Percentiles rank a stretch among this genome's conserved stretches.
phyloP scores from a whole-genome alignment of 495 filamentous ascomycete genomes.

The Aspergillus bridgeri region DNA sequence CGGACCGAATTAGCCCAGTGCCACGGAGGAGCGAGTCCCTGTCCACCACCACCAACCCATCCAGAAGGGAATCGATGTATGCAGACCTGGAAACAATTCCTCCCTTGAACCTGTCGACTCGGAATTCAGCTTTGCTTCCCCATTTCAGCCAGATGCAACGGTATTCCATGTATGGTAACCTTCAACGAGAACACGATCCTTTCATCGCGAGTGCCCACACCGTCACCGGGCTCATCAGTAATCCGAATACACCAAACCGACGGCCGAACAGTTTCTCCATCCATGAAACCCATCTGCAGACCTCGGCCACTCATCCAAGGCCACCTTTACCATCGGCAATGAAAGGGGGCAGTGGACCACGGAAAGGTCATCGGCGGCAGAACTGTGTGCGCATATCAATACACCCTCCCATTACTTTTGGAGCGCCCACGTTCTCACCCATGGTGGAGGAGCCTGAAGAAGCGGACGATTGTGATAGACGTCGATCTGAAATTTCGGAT shows the following conservation, averaged over 20 bases:
- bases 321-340: slow-evolving; percentile 35
- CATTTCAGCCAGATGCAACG: slow-evolving; percentile 30
- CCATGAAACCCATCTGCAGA: slow-evolving; percentile 25
- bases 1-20: slow-evolving; percentile 23
- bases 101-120: slow-evolving; percentile 11
- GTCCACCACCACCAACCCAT: slow-evolving; percentile 21
- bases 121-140: slow-evolving; percentile 23
- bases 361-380: slow-evolving; percentile 46
- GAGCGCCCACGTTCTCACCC: slow-evolving; percentile 32
- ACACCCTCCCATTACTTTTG: slow-evolving; percentile 39
- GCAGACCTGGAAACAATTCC: slow-evolving; percentile 14
- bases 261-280: slow-evolving; percentile 11
- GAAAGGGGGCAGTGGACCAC: slow-evolving; percentile 33
- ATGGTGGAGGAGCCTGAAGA: slow-evolving; percentile 39
- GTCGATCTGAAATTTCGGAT: slow-evolving; percentile 12
- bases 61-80: slow-evolving; percentile 18
- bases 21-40: slow-evolving; percentile 40
- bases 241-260: slow-evolving; percentile 1
- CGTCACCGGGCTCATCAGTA: background rate
- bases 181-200: slow-evolving; percentile 27
- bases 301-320: slow-evolving; percentile 20
- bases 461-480: slow-evolving; percentile 28
- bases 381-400: slow-evolving; percentile 51
- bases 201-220: slow-evolving; percentile 24
- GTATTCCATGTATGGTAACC: slow-evolving; percentile 24